Evolutionary conservation across 2,329 filamentous ascomycete genomes (phyloP).

Genomic region (Talaromyces atroroseus): DNA sequence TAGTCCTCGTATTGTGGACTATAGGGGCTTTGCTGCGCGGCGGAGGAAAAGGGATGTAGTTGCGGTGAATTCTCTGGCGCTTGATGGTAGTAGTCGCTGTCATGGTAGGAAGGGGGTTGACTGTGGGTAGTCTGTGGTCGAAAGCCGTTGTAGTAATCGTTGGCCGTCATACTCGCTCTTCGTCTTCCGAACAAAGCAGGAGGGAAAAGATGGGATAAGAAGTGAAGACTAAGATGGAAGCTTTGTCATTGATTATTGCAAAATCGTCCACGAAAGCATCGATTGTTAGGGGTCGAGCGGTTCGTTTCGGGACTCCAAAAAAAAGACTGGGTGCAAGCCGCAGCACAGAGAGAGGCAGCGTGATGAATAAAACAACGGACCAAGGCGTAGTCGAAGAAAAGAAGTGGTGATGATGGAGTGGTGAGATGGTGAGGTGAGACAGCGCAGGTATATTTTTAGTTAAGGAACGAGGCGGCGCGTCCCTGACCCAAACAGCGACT

Average conservation of each 20-base stretch:
- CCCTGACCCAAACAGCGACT: constrained; percentile 2
- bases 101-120: constrained; percentile 19
- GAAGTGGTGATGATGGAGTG: no score
- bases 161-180: constrained; percentile 53
- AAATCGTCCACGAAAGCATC: no score
- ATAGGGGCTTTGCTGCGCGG: constrained; percentile 34
- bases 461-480: background rate
- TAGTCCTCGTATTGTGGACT: constrained; percentile 40
- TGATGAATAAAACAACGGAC: no score
- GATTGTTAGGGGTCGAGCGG: no score
- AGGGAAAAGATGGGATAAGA: background rate
- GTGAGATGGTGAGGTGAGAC: background rate
- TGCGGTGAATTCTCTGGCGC: constrained; percentile 9
- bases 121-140: constrained; percentile 29
- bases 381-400: no score
- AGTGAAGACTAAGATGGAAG: background rate
- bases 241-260: no score
- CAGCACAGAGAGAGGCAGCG: no score
- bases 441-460: constrained; percentile 1
- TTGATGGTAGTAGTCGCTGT: constrained; percentile 29
- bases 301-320: no score
- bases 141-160: constrained; percentile 58
- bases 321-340: no score
- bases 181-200: background rate
- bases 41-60: background rate